These are phyloP conservation scores for Physaria fendleri DNA, from an alignment of 345 rosid species.

Conservation along the genomic window DNA sequence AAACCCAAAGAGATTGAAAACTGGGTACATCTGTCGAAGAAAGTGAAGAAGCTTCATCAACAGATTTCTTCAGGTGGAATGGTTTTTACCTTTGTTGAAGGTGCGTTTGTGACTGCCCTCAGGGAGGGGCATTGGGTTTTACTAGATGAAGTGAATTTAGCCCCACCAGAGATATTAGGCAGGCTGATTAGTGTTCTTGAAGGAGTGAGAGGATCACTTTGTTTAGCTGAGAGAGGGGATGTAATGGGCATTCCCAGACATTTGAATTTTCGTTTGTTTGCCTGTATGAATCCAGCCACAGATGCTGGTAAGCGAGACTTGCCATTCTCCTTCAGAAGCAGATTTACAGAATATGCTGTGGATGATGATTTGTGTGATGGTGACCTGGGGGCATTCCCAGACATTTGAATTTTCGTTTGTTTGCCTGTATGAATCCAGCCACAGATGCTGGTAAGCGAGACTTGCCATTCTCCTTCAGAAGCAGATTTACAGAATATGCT, in stretches of 20 bases:
- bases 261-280: conserved; percentile 72
- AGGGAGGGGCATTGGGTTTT: conserved; percentile 88
- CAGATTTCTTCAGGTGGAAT: conserved; percentile 74
- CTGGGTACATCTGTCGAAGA: conserved; percentile 51
- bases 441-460: conserved; percentile 98
- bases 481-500: conserved; percentile 87
- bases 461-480: conserved; percentile 60
- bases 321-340: conserved; percentile 62
- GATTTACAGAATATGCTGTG: conserved; percentile 88
- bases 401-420: conserved; percentile 71
- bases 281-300: conserved; percentile 98
- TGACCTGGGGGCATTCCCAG: conserved; percentile 76
- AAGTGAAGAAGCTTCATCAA: conserved; percentile 43
- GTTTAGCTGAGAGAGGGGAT: conserved; percentile 97
- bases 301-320: conserved; percentile 98
- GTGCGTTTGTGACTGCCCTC: conserved; percentile 85
- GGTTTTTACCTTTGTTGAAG: conserved; percentile 94
- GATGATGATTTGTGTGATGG: conserved; percentile 69
- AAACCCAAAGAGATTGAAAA: conserved; percentile 36
- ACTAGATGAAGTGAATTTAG: conserved; percentile 96
- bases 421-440: conserved; percentile 99
- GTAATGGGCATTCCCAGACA: conserved; percentile 57
- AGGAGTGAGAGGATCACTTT: conserved; percentile 80
- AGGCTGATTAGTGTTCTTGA: conserved; percentile 89
- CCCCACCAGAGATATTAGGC: conserved; percentile 91